Evolutionary conservation across 495 filamentous ascomycete species (phyloP).

Genomic region (Talaromyces thailandensis): DNA sequence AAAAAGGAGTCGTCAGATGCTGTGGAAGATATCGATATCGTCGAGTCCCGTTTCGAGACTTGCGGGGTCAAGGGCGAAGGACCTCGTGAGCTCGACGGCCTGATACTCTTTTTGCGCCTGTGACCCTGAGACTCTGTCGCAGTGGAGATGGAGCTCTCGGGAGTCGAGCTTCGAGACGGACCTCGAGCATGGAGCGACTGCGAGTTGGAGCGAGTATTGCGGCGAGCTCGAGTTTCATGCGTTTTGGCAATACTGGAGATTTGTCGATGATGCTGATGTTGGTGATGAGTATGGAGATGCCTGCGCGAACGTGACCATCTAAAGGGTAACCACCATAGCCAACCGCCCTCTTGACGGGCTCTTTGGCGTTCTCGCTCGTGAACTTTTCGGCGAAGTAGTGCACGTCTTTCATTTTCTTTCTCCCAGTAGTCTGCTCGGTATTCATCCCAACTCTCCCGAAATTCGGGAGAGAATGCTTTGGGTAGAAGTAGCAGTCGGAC

Average conservation of each 20-base stretch:
- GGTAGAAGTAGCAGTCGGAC: conserved; percentile 85
- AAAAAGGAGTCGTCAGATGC: conserved; percentile 7
- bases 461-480: conserved; percentile 89
- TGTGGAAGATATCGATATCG: conserved; percentile 6
- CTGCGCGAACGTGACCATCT: conserved; percentile 43
- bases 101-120: conserved; percentile 20
- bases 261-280: conserved; percentile 24
- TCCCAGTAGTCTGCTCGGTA: conserved; percentile 96
- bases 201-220: conserved; percentile 33
- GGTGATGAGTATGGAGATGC: conserved; percentile 14
- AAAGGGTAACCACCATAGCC: conserved; percentile 73
- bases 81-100: conserved; percentile 19
- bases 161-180: conserved; percentile 42
- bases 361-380: conserved; percentile 54
- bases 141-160: conserved; percentile 25
- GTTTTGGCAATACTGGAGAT: conserved; percentile 23
- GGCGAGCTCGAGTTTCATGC: conserved; percentile 29
- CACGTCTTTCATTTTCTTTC: conserved; percentile 83
- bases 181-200: conserved; percentile 32
- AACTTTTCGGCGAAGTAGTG: conserved; percentile 58
- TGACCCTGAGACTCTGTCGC: conserved; percentile 22
- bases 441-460: conserved; percentile 95
- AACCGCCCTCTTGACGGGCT: conserved; percentile 60
- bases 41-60: conserved; percentile 30
- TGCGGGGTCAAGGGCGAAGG: conserved; percentile 32